Evolutionary conservation across 768 basidiomycete genomes (phyloP).

Genomic region (Phylloporus sp.): DNA sequence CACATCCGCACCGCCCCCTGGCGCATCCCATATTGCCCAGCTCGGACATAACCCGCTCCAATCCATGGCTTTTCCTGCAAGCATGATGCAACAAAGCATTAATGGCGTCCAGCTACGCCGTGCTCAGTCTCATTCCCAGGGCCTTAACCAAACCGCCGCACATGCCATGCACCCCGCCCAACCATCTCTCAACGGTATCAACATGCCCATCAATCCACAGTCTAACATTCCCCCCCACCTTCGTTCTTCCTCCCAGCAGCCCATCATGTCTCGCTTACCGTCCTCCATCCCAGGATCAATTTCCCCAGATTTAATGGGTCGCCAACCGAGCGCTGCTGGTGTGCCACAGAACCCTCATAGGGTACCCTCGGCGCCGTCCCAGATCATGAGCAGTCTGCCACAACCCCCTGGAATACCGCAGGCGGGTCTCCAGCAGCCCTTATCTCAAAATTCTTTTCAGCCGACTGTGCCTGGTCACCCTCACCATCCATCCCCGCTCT

Average conservation of each 20-base stretch:
- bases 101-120: slow-evolving; percentile 44
- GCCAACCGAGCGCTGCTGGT: slow-evolving; percentile 36
- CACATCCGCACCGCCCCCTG: slow-evolving; percentile 25
- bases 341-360: slow-evolving; percentile 44
- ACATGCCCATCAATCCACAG: slow-evolving; percentile 46
- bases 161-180: slow-evolving; percentile 38
- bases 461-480: slow-evolving; percentile 23
- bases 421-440: slow-evolving; percentile 25
- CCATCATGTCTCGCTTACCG: slow-evolving; percentile 31
- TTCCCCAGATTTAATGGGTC: slow-evolving; percentile 42
- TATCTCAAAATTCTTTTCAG: slow-evolving; percentile 32
- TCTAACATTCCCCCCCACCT: slow-evolving; percentile 38
- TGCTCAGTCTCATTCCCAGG: slow-evolving; percentile 55
- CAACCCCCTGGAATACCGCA: slow-evolving; percentile 35
- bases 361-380: slow-evolving; percentile 40
- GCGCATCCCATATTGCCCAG: slow-evolving; percentile 27
- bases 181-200: slow-evolving; percentile 35
- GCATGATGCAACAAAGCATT: slow-evolving; percentile 39
- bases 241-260: slow-evolving; percentile 35
- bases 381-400: slow-evolving; percentile 45
- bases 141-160: slow-evolving; percentile 36
- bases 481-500: slow-evolving; percentile 28
- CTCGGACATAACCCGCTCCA: slow-evolving; percentile 38
- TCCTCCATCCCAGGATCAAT: slow-evolving; percentile 35
- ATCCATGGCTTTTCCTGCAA: slow-evolving; percentile 40